Conservation (phyloP, 345 rosid genomes). For the Cardamine chenopodiifolia region DNA sequence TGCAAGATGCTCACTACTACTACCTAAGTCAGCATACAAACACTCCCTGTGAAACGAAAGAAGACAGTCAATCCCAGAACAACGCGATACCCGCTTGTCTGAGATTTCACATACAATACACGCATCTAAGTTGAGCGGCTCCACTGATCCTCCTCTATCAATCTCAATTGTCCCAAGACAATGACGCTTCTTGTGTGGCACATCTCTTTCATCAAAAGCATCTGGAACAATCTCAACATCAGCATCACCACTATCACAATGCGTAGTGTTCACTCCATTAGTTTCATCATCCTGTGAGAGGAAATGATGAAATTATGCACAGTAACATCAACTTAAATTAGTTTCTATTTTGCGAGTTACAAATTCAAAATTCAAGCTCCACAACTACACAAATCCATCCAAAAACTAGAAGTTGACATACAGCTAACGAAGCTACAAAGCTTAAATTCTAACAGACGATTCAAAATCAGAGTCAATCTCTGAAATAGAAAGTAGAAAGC, state of each 20-base stretch:
- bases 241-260: constrained; percentile 2
- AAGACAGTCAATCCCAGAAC: constrained; percentile 27
- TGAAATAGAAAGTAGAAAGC: not conserved
- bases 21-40: constrained; percentile 18
- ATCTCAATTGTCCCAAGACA: constrained; percentile 20
- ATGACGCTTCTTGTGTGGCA: constrained; percentile 32
- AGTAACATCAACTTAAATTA: constrained; percentile 1
- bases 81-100: constrained; percentile 13
- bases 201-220: constrained; percentile 17
- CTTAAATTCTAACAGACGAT: not conserved
- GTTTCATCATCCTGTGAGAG: constrained; percentile 32
- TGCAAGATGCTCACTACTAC: constrained; percentile 17
- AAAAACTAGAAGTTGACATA: not conserved
- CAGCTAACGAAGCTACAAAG: constrained; percentile 3
- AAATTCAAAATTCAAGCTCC: not conserved
- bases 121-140: constrained; percentile 17
- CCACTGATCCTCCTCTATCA: not conserved
- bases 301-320: not conserved
- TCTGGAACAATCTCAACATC: constrained; percentile 28
- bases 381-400: not conserved
- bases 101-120: constrained; percentile 34
- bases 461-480: not conserved
- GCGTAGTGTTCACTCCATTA: constrained; percentile 12
- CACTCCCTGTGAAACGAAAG: constrained; percentile 31
- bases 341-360: not conserved